phyloP scores from a whole-genome alignment of 129 eudicot genomes.

The sunflower (Helianthus annuus) region HanXRQr2.0-SUNRISE NC_035446.2:139038823-139039322 shows the following conservation, averaged over 20 bases:
- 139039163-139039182: conserved; percentile 97
- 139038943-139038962: conserved; percentile 90
- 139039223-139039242: conserved; percentile 88
- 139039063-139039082: conserved; percentile 85
- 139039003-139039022: conserved; percentile 85
- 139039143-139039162: conserved; percentile 77
- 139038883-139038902: conserved; percentile 20
- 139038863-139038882: conserved; percentile 33
- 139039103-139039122: conserved; percentile 86
- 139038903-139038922: conserved; percentile 85
- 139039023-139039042: conserved; percentile 91
- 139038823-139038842: conserved; percentile 43
- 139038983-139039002: conserved; percentile 57
- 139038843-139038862: conserved; percentile 37
- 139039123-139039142: conserved; percentile 78
- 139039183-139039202: conserved; percentile 92
- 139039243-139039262: conserved; percentile 90
- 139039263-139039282: conserved; percentile 75
- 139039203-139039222: conserved; percentile 79
- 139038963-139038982: conserved; percentile 80
- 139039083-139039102: conserved; percentile 73
- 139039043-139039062: conserved; percentile 79
- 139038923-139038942: conserved; percentile 90
- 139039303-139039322: conserved; percentile 86
- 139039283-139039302: conserved; percentile 86